These are phyloP conservation scores for Aspergillus hancockii DNA, from an alignment of 495 filamentous ascomycete genomes.

Conservation along the genomic window DNA sequence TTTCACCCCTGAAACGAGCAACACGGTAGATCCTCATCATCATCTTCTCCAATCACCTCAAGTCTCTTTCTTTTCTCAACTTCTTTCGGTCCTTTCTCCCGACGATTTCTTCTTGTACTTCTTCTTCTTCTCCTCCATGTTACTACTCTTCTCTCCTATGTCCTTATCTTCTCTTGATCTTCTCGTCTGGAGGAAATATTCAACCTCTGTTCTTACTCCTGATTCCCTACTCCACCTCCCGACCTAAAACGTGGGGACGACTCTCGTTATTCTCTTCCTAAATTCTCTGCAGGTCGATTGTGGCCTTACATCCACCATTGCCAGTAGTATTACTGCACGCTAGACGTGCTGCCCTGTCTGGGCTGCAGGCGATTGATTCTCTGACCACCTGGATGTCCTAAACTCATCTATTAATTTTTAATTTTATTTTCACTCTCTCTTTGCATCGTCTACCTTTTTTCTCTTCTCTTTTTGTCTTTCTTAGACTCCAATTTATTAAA, in stretches of 20 bases:
- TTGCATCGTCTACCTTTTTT: slow-evolving; percentile 7
- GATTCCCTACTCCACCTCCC: slow-evolving; percentile 13
- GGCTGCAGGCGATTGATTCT: slow-evolving; percentile 46
- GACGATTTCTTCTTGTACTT: slow-evolving; percentile 18
- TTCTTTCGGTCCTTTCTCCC: slow-evolving; percentile 13
- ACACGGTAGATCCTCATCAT: slow-evolving; percentile 31
- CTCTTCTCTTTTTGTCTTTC: neutral
- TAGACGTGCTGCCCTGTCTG: slow-evolving; percentile 27
- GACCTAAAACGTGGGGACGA: slow-evolving; percentile 10
- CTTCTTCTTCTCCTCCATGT: slow-evolving; percentile 6
- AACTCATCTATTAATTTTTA: slow-evolving; percentile 21
- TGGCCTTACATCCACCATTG: slow-evolving; percentile 9
- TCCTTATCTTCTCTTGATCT: slow-evolving; percentile 10
- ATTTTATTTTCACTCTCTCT: slow-evolving; percentile 5
- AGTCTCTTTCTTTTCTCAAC: slow-evolving; percentile 12
- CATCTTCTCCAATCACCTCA: slow-evolving; percentile 6
- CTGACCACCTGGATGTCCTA: slow-evolving; percentile 25
- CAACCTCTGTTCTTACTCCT: neutral
- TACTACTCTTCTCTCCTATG: slow-evolving; percentile 1
- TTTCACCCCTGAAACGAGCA: slow-evolving; percentile 30
- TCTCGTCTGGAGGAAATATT: slow-evolving; percentile 9
- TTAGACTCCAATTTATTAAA: slow-evolving; percentile 6
- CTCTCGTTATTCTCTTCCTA: slow-evolving; percentile 16
- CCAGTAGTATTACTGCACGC: slow-evolving; percentile 22
- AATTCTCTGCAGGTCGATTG: slow-evolving; percentile 6